A percentile compares a stretch with the other conserved stretches of the same genome.
These are phyloP conservation scores for Wickerhamiella nectarea DNA, from an alignment of 805 yeast species.

Conservation along the genomic window DNA sequence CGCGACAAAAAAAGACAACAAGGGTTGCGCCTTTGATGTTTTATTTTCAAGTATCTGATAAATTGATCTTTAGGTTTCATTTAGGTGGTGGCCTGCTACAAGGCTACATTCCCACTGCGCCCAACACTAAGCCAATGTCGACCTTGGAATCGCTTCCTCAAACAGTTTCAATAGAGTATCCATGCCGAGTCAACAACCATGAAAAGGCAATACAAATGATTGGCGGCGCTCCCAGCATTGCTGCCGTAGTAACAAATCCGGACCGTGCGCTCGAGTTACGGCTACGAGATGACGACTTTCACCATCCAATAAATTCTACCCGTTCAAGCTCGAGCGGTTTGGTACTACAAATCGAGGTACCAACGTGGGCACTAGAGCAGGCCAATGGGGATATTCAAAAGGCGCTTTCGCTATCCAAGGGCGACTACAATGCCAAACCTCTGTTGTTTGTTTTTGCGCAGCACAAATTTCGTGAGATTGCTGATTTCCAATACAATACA, in stretches of 20 bases:
- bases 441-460: constrained; percentile 54
- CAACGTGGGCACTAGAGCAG: constrained; percentile 20
- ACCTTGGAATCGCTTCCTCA: constrained; percentile 47
- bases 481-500: constrained; percentile 71
- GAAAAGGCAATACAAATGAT: constrained; percentile 33
- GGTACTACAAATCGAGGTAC: constrained; percentile 25
- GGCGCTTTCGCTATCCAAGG: constrained; percentile 51
- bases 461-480: constrained; percentile 67
- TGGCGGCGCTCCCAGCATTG: constrained; percentile 36
- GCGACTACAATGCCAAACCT: constrained; percentile 39
- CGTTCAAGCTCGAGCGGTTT: constrained; percentile 21
- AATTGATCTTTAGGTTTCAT: no score
- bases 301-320: constrained; percentile 37
- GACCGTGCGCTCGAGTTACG: constrained; percentile 26
- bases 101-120: background rate
- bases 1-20: no score
- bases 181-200: constrained; percentile 45
- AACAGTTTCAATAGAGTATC: constrained; percentile 64
- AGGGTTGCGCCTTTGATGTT: no score
- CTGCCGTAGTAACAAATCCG: constrained; percentile 24
- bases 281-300: constrained; percentile 27
- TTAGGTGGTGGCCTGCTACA: no score
- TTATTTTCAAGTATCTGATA: no score
- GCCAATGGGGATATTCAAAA: constrained; percentile 33
- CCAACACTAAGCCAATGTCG: background rate